Evolutionary conservation across 768 basidiomycete genomes (phyloP), one percentile per base, ranked within the genome.

Genomic region (Galerina sulciceps): DNA sequence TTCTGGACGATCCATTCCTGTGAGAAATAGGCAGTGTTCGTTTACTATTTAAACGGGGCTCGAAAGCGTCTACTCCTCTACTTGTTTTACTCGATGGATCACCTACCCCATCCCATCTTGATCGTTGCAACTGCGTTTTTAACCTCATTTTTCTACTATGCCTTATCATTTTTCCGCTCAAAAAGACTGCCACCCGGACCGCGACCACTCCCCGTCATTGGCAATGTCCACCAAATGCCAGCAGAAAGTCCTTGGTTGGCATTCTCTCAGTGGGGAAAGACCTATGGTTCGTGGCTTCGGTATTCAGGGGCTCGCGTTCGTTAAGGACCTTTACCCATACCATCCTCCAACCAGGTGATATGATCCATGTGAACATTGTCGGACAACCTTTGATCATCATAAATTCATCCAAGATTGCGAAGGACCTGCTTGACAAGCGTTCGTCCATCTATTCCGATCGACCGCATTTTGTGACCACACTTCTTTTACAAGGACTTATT

Each of bases 381-480:
- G 80, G 81, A 6, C 74, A 78, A 45, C 69, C 75, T 9, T 58
- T 68, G 14, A 52, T 72, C 8, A 64, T 71, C 47, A 64, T 83
- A 49, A 83, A 81, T 62, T 76, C 78, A 6, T 61, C 72, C 3
- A 67, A 75, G 10, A 64, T 74, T n/a, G 65, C 62, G 14, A 73
- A 77, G 70, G 75, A 78, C 31, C 71, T 80, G 46, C 66, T 84
- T 14, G 83, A 82, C 56, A 76, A 73, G 61, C 75, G 78, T 55
- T 76, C 79, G 1, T 57, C 73, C 2, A 71, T 80, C 10, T 81
- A 82, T 62, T 82, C 81, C 43, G 76, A 79, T 46, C 69, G 82
- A 9, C 82, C 81, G 0, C 69, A 68, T 15, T 70, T 82, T 13
- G 74, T 67, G 10, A 38, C 60, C 20, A 20, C 15, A 31, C 20